Evolutionary conservation across 2,329 filamentous ascomycete genomes (phyloP), one percentile per base, ranked within the genome.

Genomic region (Xylaria sp.): DNA sequence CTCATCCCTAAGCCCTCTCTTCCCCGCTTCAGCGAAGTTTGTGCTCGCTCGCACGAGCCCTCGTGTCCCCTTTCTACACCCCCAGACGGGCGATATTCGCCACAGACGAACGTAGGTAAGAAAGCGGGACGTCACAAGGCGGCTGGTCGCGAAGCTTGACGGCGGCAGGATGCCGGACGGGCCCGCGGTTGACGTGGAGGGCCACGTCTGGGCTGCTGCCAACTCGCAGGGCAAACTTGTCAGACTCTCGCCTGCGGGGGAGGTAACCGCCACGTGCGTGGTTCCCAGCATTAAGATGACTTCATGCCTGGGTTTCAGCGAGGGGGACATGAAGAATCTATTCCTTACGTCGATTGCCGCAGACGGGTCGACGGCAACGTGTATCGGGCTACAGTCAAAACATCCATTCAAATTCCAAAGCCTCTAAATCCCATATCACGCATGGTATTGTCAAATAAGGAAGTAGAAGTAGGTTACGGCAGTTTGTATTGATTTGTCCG

Each of bases 401-500:
- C 47, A 46, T 51, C 7, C 21, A 51, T 46, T 31, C 7, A 56
- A 40, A 21, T 17, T 23, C 2, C 7, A 35, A 11, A 11, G 37
- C 6, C 9, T 27, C 9, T 29, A 38, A 6, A 23, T 9, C 31
- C n/a, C 8, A n/a, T 21, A n/a, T 37, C 44, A 10, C 8, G 25
- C 17, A 17, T 17, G 27, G 21, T 31, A 21, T 60, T 77, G 69
- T 75, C 75, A 77, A 54, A 75, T 76, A 58, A 77, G 77, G 47
- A 77, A 15, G 15, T 8, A 15, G 11, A n/a, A n/a, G 3, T 13
- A 2, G 38, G 17, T 13, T 25, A 15, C 13, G 9, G 21, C 3
- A 27, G 21, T 33, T 47, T n/a, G 25, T 33, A 31, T 29, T 47
- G 27, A 47, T 33, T 31, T 46, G 2, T 27, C 5, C 17, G 31